A percentile compares a stretch with the other conserved stretches of the same genome.
These are phyloP conservation scores for Gnomoniopsis smithogilvyi DNA, from an alignment of 2,329 filamentous ascomycete species.

Conservation along the genomic window DNA sequence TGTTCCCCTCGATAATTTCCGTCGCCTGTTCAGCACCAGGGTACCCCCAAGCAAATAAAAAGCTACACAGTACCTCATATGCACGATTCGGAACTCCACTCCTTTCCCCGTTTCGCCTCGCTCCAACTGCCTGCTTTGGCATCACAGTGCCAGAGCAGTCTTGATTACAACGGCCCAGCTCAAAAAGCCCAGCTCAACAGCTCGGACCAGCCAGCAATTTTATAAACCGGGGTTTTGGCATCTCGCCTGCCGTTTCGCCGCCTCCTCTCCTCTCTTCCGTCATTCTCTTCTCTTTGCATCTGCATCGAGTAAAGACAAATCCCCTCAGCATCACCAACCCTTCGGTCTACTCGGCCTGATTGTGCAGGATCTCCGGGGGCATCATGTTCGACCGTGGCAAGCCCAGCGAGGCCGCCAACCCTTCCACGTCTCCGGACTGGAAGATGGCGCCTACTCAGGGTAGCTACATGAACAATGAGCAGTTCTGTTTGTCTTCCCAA, in stretches of 20 bases:
- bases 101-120: not conserved
- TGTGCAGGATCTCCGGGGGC: conserved; percentile 19
- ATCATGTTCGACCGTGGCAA: conserved; percentile 31
- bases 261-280: conserved; percentile 6
- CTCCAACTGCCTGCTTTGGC: not conserved
- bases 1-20: conserved; percentile 4
- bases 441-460: conserved; percentile 61
- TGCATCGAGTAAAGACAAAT: conserved; percentile 11
- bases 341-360: conserved; percentile 18
- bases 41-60: not conserved
- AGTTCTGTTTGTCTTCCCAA: conserved; percentile 52
- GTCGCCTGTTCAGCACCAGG: not conserved
- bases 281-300: conserved; percentile 17
- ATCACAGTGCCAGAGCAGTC: conserved; percentile 2
- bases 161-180: not conserved
- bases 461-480: conserved; percentile 63
- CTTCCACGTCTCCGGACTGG: conserved; percentile 31
- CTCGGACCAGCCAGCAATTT: conserved; percentile 17
- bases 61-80: not conserved
- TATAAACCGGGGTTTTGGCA: conserved; percentile 16
- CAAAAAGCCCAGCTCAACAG: not conserved
- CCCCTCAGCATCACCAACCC: conserved; percentile 11
- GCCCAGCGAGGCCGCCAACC: conserved; percentile 29
- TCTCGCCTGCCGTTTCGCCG: conserved; percentile 4
- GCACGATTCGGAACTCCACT: not conserved